Evolutionary conservation across 1,284 basidiomycete genomes (phyloP).

Genomic region (Abortiporus biennis): DNA sequence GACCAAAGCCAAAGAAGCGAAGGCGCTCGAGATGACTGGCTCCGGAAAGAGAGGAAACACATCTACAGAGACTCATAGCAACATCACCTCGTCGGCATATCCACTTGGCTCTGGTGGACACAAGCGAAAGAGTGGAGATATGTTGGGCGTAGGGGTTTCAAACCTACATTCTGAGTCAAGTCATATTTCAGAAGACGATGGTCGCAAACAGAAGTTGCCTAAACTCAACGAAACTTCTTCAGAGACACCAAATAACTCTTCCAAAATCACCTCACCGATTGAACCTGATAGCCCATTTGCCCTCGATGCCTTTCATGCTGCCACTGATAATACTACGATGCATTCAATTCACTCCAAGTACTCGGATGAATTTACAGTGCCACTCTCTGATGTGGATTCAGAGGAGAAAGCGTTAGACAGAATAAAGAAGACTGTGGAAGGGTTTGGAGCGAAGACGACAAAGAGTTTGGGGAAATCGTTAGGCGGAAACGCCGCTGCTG

Average conservation of each 20-base stretch:
- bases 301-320: too few species aligned
- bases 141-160: conserved; percentile 25
- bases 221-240: too few species aligned
- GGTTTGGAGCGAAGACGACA: conserved; percentile 52
- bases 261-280: neutral
- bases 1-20: conserved; percentile 67
- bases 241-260: conserved; percentile 14
- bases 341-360: conserved; percentile 6
- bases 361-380: conserved; percentile 13
- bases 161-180: conserved; percentile 13
- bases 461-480: conserved; percentile 61
- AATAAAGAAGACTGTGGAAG: conserved; percentile 65
- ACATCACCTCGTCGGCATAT: neutral
- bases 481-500: conserved; percentile 50
- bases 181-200: conserved; percentile 22
- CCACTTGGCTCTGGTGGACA: conserved; percentile 19
- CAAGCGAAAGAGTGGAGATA: conserved; percentile 68
- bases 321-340: neutral
- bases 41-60: conserved; percentile 28
- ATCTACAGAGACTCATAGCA: neutral
- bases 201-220: conserved; percentile 40
- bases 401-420: conserved; percentile 51
- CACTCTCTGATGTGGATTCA: conserved; percentile 16
- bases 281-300: too few species aligned
- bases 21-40: conserved; percentile 48